phyloP scores from a whole-genome alignment of 106 monocot species.

The Acorus gramineus region DNA sequence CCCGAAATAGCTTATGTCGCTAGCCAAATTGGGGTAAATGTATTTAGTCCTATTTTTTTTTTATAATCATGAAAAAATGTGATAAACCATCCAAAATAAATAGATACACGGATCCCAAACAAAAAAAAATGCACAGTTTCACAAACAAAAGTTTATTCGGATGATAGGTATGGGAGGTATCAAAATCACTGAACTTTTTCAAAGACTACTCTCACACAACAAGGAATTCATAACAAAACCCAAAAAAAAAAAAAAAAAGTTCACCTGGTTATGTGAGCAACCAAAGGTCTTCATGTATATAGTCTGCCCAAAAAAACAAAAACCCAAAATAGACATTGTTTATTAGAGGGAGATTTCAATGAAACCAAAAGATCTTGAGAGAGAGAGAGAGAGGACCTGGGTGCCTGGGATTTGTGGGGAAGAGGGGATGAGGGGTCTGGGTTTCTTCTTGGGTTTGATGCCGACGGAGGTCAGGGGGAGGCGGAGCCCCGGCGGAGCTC shows the following conservation, averaged over 20 bases:
- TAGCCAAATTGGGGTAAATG: too few relatives aligned
- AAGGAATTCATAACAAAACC: neutral
- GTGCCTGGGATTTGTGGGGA: slow-evolving; percentile 67
- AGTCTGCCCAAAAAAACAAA: slow-evolving; percentile 24
- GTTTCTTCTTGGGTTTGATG: slow-evolving; percentile 39
- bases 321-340: neutral
- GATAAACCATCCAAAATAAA: too few relatives aligned
- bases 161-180: too few relatives aligned
- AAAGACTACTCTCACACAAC: too few relatives aligned
- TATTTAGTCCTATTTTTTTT: too few relatives aligned
- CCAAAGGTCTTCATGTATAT: slow-evolving; percentile 98
- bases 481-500: slow-evolving; percentile 68
- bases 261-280: slow-evolving; percentile 97
- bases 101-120: too few relatives aligned
- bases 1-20: too few relatives aligned
- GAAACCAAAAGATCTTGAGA: neutral
- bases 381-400: slow-evolving; percentile 36
- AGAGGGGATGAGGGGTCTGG: slow-evolving; percentile 15
- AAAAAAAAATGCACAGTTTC: too few relatives aligned
- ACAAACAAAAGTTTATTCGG: too few relatives aligned
- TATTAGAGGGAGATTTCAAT: neutral
- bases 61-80: too few relatives aligned
- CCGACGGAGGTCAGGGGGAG: slow-evolving; percentile 39
- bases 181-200: too few relatives aligned
- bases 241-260: neutral